Evolutionary conservation across 2,329 filamentous ascomycete genomes (phyloP), one percentile per base, ranked within the genome.

Genomic region (Exophiala oligosperma): DNA sequence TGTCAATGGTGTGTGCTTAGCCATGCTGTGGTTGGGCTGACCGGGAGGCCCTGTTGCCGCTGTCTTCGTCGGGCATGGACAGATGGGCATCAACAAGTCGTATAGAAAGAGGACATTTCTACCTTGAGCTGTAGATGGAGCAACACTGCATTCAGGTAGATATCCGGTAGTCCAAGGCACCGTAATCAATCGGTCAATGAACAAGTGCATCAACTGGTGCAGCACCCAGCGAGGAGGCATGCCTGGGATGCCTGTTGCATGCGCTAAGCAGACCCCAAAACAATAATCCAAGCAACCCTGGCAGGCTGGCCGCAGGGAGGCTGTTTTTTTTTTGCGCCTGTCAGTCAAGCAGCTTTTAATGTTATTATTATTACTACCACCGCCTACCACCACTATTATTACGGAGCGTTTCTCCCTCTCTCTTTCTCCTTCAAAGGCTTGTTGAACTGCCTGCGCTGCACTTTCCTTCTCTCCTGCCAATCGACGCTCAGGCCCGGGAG

Each of bases 371-470:
- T 17, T 43, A n/a, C 40, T 43, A 56, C 46, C 40, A 40, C 44
- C 9, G 17, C 14, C 52, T 14, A 41, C 21, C 17, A 43, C 14
- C 32, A 9, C 8, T 43, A 17, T 43, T 43, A 43, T 11, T 21
- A 43, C 9, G 7, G 32, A 11, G 32, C 2, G 7, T 11, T 35
- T 9, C 32, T 35, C 32, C 9, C 32, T 35, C 32, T 11, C 32
- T 43, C 21, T 23, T 4, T 14, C 38, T 43, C n/a, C 17, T 23
- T 43, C 21, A 43, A 4, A 43, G 6, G 40, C 14, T 23, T 43
- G 40, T 23, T 23, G n/a, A 43, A 43, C 49, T 52, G 35, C 37
- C 37, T 43, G 49, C 49, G 49, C 49, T 43, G 49, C 49, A 40
- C 49, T 52, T 48, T 48, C 24, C 46, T 14, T 29, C 28, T 26